A percentile compares a stretch with the other conserved stretches of the same genome.
Conservation (phyloP, 108 stramenopile genomes). For the Mediolabrus comicus region DNA sequence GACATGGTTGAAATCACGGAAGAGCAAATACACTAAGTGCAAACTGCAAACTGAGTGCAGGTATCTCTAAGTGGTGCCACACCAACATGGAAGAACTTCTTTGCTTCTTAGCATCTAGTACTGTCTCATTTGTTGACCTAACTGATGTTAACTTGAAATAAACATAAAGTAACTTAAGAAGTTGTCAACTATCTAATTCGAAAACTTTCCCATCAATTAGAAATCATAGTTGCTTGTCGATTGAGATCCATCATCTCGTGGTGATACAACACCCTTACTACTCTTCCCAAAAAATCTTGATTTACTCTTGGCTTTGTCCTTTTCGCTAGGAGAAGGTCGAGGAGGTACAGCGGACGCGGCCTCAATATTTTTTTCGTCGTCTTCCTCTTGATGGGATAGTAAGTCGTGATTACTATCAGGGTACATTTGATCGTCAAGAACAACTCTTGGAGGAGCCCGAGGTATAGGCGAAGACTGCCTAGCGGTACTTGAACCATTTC, state of each 20-base stretch:
- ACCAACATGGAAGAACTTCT: too few species aligned
- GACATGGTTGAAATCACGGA: background rate
- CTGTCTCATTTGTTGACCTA: too few species aligned
- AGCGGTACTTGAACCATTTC: background rate
- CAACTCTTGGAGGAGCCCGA: slow-evolving; percentile 13
- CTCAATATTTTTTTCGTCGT: background rate
- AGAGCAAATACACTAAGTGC: too few species aligned
- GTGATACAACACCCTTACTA: slow-evolving; percentile 12
- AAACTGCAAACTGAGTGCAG: too few species aligned
- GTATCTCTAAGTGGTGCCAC: too few species aligned
- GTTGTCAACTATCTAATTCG: too few species aligned
- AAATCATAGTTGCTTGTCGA: slow-evolving; percentile 45
- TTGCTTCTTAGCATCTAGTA: too few species aligned
- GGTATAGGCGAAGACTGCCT: slow-evolving; percentile 17
- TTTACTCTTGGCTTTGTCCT: slow-evolving; percentile 13
- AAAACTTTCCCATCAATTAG: too few species aligned
- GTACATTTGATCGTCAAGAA: slow-evolving; percentile 3
- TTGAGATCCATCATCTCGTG: slow-evolving; percentile 38
- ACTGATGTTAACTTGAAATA: too few species aligned
- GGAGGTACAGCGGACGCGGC: slow-evolving; percentile 4
- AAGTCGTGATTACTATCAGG: slow-evolving; percentile 25
- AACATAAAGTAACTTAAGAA: too few species aligned
- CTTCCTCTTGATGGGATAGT: slow-evolving; percentile 14
- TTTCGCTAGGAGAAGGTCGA: background rate
- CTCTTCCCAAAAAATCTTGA: slow-evolving; percentile 26